Evolutionary conservation across 139 green algal species (phyloP).

Genomic region (Ettlia oleoabundans): DNA sequence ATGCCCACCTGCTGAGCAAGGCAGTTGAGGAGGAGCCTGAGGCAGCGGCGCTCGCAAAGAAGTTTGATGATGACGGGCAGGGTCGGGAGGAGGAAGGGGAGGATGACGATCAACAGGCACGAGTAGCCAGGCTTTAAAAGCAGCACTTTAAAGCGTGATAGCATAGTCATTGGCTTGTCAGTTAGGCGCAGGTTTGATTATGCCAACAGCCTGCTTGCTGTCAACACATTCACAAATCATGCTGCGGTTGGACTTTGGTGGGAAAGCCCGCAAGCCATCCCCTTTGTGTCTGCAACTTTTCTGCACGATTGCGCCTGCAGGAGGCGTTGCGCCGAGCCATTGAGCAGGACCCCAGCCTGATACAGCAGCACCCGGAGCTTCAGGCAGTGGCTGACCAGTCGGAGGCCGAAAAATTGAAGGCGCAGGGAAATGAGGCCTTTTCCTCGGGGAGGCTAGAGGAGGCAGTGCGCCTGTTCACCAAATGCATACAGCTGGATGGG

Average conservation of each 20-base stretch:
- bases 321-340: constrained; percentile 76
- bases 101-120: constrained; percentile 39
- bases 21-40: constrained; percentile 30
- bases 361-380: constrained; percentile 60
- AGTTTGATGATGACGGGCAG: constrained; percentile 24
- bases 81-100: constrained; percentile 35
- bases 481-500: constrained; percentile 78
- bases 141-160: neutral
- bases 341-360: constrained; percentile 77
- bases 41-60: neutral
- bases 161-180: neutral
- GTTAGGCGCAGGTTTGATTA: too few relatives aligned
- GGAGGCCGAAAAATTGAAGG: constrained; percentile 71
- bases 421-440: constrained; percentile 78
- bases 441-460: constrained; percentile 57
- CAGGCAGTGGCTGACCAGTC: constrained; percentile 40
- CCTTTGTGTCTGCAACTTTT: too few relatives aligned
- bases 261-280: too few relatives aligned
- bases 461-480: constrained; percentile 70
- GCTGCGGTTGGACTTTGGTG: too few relatives aligned
- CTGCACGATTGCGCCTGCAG: too few relatives aligned
- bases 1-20: constrained; percentile 71
- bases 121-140: neutral
- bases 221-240: too few relatives aligned
- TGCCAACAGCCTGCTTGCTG: too few relatives aligned